phyloP scores from a whole-genome alignment of 163 green algal genomes.

The Chlamydomonas reinhardtii region DNA sequence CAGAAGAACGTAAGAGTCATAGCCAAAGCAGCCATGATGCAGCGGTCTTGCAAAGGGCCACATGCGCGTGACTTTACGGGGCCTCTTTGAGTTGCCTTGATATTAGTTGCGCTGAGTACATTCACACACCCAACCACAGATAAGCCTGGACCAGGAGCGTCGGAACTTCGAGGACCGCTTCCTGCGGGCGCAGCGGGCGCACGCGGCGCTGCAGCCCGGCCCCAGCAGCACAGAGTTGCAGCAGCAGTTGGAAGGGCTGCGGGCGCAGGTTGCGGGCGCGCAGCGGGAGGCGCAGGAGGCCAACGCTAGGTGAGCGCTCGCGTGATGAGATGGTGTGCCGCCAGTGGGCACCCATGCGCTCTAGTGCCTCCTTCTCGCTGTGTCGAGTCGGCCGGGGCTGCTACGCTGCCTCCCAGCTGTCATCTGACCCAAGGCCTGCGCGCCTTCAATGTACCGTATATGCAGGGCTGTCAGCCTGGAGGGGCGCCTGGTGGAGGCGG shows the following conservation, averaged over 20 bases:
- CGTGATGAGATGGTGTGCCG: no score
- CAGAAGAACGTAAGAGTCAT: slow-evolving; percentile 26
- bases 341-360: no score
- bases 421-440: no score
- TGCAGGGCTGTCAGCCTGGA: background rate
- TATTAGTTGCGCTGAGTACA: no score
- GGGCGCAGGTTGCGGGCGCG: background rate
- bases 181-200: slow-evolving; percentile 6
- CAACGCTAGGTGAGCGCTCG: background rate
- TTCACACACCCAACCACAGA: background rate
- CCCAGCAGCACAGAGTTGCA: background rate
- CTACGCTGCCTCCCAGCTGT: no score
- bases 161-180: slow-evolving; percentile 34
- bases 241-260: slow-evolving; percentile 3
- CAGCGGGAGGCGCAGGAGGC: slow-evolving; percentile 5
- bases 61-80: no score
- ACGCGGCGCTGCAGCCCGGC: slow-evolving; percentile 4
- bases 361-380: no score
- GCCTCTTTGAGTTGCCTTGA: no score
- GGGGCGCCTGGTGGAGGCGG: background rate
- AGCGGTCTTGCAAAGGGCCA: no score
- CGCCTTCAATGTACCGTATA: no score
- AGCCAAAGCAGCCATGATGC: no score
- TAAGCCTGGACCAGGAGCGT: slow-evolving; percentile 24
- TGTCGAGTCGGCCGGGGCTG: no score